phyloP scores from a whole-genome alignment of 345 rosid genomes.

The Balakata baccata region DNA sequence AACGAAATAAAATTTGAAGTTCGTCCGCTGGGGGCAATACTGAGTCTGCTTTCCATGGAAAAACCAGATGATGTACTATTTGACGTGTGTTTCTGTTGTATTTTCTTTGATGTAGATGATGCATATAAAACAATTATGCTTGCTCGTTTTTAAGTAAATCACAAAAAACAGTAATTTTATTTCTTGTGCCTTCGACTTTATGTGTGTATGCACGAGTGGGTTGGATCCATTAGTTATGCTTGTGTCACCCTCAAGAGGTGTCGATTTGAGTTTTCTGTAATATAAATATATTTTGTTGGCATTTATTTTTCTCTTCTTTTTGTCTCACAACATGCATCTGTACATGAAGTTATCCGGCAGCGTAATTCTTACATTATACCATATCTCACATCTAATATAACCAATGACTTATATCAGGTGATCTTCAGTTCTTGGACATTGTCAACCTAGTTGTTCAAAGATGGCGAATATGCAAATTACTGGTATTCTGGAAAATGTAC shows the following conservation, averaged over 20 bases:
- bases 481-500: slow-evolving; percentile 86
- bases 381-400: not conserved
- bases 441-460: slow-evolving; percentile 10
- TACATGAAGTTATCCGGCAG: not conserved
- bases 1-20: not conserved
- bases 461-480: slow-evolving; percentile 91
- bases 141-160: not conserved
- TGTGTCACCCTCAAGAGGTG: not conserved
- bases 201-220: not conserved
- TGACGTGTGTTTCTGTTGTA: not conserved
- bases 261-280: not conserved
- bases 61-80: not conserved
- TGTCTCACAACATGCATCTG: too few species aligned
- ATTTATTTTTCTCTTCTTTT: not conserved
- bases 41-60: not conserved
- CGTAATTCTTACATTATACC: not conserved
- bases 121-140: not conserved
- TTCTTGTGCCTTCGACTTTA: too few species aligned
- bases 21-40: too few species aligned
- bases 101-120: not conserved
- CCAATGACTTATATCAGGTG: not conserved
- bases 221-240: too few species aligned
- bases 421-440: not conserved
- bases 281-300: not conserved
- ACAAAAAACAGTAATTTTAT: not conserved